Conservation (phyloP, 306 rosid species). For the Cotoneaster glaucophyllus region DNA sequence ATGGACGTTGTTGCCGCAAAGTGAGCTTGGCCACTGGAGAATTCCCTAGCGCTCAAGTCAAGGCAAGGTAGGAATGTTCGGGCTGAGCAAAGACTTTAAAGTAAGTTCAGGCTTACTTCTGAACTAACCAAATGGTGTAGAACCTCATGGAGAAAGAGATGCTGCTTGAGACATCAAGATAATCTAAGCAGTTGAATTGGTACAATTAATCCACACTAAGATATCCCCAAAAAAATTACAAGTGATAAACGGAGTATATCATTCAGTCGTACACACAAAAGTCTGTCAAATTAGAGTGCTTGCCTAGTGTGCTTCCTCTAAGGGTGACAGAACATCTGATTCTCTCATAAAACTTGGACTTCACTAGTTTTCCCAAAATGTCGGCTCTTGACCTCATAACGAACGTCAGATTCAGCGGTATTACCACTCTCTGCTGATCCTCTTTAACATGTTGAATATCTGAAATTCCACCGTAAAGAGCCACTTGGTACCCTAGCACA, state of each 20-base stretch:
- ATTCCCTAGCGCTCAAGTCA: too few relatives aligned
- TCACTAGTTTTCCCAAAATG: slow-evolving; percentile 68
- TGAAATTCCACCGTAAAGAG: slow-evolving; percentile 72
- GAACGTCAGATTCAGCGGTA: slow-evolving; percentile 71
- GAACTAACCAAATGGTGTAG: too few relatives aligned
- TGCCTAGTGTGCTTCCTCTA: slow-evolving; percentile 57
- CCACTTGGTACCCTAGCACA: slow-evolving; percentile 61
- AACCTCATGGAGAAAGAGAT: too few relatives aligned
- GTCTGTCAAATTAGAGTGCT: slow-evolving; percentile 39
- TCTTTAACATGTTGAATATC: slow-evolving; percentile 27
- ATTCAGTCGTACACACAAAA: slow-evolving; percentile 55
- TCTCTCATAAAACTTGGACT: slow-evolving; percentile 60
- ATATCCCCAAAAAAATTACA: background rate
- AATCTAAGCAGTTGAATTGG: background rate
- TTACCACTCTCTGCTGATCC: slow-evolving; percentile 24
- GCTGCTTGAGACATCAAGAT: background rate
- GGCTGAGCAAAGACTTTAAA: too few relatives aligned
- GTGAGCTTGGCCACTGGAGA: too few relatives aligned
- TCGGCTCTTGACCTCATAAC: slow-evolving; percentile 76
- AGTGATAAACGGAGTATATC: background rate
- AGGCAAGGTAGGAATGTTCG: too few relatives aligned
- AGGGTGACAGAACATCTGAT: slow-evolving; percentile 63
- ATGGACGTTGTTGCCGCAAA: too few relatives aligned
- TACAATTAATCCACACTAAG: background rate
- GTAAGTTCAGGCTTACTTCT: too few relatives aligned